Percentiles rank a stretch among this genome's conserved stretches.
These are phyloP conservation scores for Xylaria flabelliformis DNA, from an alignment of 495 filamentous ascomycete genomes.

Conservation along the genomic window DNA sequence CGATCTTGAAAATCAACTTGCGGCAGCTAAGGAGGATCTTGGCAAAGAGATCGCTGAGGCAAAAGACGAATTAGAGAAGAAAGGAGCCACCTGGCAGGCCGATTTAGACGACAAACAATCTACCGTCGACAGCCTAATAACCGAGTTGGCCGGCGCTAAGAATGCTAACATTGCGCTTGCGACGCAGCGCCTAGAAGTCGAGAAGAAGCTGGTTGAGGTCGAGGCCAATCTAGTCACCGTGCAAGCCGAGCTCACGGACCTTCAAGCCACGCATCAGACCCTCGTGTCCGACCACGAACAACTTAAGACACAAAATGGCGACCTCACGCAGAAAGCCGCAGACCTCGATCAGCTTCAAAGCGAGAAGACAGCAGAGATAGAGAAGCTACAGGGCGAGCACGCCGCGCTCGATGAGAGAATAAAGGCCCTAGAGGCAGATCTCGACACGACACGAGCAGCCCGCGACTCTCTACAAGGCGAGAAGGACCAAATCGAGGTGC, in stretches of 20 bases:
- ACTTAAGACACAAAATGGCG: slow-evolving; percentile 33
- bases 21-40: slow-evolving; percentile 32
- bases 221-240: slow-evolving; percentile 32
- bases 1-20: slow-evolving; percentile 44
- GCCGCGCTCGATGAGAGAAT: slow-evolving; percentile 35
- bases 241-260: slow-evolving; percentile 36
- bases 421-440: slow-evolving; percentile 34
- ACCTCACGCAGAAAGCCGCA: slow-evolving; percentile 32
- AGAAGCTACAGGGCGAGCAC: slow-evolving; percentile 28
- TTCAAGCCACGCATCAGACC: slow-evolving; percentile 28
- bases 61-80: slow-evolving; percentile 33
- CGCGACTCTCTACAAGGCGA: slow-evolving; percentile 33
- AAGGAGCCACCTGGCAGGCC: slow-evolving; percentile 29
- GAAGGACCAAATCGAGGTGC: slow-evolving; percentile 35
- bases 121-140: slow-evolving; percentile 36
- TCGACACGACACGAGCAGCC: slow-evolving; percentile 32
- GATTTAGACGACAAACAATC: slow-evolving; percentile 37
- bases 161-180: slow-evolving; percentile 42
- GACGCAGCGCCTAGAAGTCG: slow-evolving; percentile 32
- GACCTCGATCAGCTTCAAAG: slow-evolving; percentile 39
- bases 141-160: slow-evolving; percentile 40
- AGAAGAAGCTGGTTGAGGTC: slow-evolving; percentile 33
- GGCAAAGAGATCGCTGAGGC: slow-evolving; percentile 29
- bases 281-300: slow-evolving; percentile 38
- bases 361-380: slow-evolving; percentile 33